phyloP scores from a whole-genome alignment of 2,329 filamentous ascomycete genomes.

The Diaporthe caulivora region DNA sequence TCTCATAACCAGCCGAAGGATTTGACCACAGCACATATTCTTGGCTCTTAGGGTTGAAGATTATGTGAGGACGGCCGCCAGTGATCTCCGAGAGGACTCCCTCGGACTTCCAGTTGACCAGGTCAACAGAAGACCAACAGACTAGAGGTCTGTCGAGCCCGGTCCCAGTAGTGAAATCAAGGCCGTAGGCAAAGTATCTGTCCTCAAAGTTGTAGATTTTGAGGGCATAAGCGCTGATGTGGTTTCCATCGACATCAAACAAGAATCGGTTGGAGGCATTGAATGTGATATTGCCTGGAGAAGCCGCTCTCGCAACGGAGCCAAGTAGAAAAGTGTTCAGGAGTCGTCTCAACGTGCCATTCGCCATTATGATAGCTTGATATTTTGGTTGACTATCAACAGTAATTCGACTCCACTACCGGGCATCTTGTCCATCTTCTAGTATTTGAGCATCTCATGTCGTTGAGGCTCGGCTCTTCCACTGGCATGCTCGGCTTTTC shows the following conservation, averaged over 20 bases:
- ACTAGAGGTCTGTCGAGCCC: slow-evolving; percentile 25
- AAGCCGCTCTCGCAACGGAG: slow-evolving; percentile 1
- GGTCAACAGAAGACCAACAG: slow-evolving; percentile 29
- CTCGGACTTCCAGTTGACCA: slow-evolving; percentile 34
- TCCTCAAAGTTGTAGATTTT: slow-evolving; percentile 35
- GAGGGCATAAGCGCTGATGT: slow-evolving; percentile 35
- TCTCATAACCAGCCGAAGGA: slow-evolving; percentile 6
- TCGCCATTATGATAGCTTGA: slow-evolving; percentile 3
- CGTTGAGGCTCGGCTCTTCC: slow-evolving; percentile 15
- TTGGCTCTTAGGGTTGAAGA: slow-evolving; percentile 28
- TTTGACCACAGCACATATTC: slow-evolving; percentile 35
- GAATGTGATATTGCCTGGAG: slow-evolving; percentile 18
- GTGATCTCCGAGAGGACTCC: slow-evolving; percentile 19
- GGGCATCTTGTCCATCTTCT: not conserved
- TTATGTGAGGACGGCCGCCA: slow-evolving; percentile 24
- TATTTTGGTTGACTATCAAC: not conserved
- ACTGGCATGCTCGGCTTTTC: slow-evolving; percentile 8
- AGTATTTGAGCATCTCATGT: slow-evolving; percentile 15
- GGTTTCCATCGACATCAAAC: slow-evolving; percentile 33
- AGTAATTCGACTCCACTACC: not conserved
- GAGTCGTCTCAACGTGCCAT: not conserved
- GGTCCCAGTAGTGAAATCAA: slow-evolving; percentile 22
- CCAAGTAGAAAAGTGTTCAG: not conserved
- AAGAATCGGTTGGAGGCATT: slow-evolving; percentile 16
- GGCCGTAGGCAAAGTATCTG: slow-evolving; percentile 34